Conservation (phyloP, 495 filamentous ascomycete species). For the Podospora pseudopauciseta region DNA sequence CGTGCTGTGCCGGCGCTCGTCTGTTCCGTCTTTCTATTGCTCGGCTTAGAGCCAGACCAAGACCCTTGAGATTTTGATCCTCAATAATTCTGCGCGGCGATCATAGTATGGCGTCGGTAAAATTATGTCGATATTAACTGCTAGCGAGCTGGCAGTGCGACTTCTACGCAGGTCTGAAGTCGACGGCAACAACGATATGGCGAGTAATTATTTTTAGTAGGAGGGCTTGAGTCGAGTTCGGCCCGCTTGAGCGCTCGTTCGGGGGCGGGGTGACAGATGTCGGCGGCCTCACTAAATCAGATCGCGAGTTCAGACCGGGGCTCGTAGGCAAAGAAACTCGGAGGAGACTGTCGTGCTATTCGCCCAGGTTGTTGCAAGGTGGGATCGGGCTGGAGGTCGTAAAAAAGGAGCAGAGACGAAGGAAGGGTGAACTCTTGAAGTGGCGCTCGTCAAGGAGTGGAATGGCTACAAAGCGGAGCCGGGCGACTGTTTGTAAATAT, state of each 20-base stretch:
- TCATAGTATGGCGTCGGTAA: neutral
- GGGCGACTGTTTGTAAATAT: neutral
- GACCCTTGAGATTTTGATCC: neutral
- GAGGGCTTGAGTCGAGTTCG: neutral
- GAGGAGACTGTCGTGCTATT: neutral
- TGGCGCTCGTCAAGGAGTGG: constrained; percentile 3
- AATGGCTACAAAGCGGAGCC: neutral
- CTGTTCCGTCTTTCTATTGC: neutral
- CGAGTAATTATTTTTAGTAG: neutral
- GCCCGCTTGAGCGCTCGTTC: neutral
- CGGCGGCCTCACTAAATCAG: neutral
- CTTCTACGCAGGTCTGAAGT: neutral
- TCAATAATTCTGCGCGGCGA: neutral
- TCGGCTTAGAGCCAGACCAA: neutral
- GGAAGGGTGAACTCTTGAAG: neutral
- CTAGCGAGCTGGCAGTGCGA: neutral
- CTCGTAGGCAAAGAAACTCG: neutral
- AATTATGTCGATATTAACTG: neutral
- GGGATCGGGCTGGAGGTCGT: neutral
- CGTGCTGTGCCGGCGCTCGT: neutral
- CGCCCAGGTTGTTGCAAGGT: neutral
- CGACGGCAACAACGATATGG: neutral
- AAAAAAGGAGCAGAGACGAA: neutral
- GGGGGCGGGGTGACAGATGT: neutral
- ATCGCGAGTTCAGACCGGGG: neutral